phyloP scores from a whole-genome alignment of 331 rosid genomes.

The Quercus tomentella region DNA sequence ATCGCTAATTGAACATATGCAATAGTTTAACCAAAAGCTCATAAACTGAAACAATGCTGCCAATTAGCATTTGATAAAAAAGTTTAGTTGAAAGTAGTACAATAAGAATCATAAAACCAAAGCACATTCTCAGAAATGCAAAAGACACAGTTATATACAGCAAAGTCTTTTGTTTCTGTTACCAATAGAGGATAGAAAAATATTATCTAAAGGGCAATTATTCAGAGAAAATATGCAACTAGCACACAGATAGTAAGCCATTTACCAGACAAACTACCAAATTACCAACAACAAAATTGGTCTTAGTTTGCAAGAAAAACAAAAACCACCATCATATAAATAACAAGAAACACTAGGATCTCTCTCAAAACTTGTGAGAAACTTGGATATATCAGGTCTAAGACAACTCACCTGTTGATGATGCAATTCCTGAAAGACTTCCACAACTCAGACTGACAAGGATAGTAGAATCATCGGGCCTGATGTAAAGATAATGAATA shows the following conservation, averaged over 20 bases:
- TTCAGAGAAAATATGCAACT: background rate
- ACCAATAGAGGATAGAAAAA: background rate
- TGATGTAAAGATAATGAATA: slow-evolving; percentile 24
- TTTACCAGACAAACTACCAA: background rate
- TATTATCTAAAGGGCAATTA: background rate
- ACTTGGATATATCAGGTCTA: slow-evolving; percentile 5
- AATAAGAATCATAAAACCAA: slow-evolving; percentile 7
- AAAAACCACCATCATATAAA: background rate
- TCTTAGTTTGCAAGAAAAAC: background rate
- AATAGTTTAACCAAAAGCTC: slow-evolving; percentile 33
- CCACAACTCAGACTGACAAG: slow-evolving; percentile 87
- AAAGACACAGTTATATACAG: background rate
- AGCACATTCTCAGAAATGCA: background rate
- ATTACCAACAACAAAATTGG: background rate
- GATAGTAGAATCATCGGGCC: slow-evolving; percentile 72
- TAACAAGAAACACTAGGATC: slow-evolving; percentile 8
- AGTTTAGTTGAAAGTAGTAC: background rate
- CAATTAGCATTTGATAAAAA: slow-evolving; percentile 17
- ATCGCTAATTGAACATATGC: slow-evolving; percentile 29
- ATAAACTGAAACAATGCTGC: slow-evolving; percentile 21
- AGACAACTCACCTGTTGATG: slow-evolving; percentile 91
- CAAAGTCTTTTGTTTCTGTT: background rate
- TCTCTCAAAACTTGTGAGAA: background rate
- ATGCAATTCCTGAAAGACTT: slow-evolving; percentile 94
- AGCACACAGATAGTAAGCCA: background rate